Conservation (phyloP, 192 early-diverging fungal species). For the Rhizoclosmatium sp. region DNA sequence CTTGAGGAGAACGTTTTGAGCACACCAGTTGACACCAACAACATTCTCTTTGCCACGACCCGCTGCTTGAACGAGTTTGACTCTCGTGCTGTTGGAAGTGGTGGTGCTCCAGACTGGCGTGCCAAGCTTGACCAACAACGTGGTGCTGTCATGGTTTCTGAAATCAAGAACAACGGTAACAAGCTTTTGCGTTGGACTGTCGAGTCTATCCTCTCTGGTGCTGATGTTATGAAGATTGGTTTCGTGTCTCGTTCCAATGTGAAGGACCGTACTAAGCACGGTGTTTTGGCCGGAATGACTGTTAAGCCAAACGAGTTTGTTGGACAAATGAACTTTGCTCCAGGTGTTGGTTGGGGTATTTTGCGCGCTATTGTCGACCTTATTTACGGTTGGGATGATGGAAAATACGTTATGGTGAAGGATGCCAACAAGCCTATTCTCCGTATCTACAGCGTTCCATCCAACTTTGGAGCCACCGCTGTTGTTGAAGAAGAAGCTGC, state of each 20-base stretch:
- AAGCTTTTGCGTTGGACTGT: slow-evolving; percentile 96
- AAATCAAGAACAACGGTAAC: slow-evolving; percentile 97
- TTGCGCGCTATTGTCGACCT: slow-evolving; percentile 92
- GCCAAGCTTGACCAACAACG: slow-evolving; percentile 92
- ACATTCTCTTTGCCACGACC: slow-evolving; percentile 69
- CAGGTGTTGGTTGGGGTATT: slow-evolving; percentile 95
- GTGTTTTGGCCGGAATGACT: slow-evolving; percentile 80
- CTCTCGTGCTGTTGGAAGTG: slow-evolving; percentile 80
- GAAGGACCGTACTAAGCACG: slow-evolving; percentile 82
- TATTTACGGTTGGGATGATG: slow-evolving; percentile 82
- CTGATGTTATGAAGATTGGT: slow-evolving; percentile 90
- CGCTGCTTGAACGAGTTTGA: slow-evolving; percentile 95
- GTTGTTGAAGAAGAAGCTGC: neutral
- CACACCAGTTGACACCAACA: slow-evolving; percentile 31
- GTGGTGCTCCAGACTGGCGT: slow-evolving; percentile 92
- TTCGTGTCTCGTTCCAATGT: slow-evolving; percentile 77
- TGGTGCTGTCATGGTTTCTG: slow-evolving; percentile 95
- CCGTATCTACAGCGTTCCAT: slow-evolving; percentile 22
- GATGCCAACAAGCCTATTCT: slow-evolving; percentile 86
- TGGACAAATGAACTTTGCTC: slow-evolving; percentile 82
- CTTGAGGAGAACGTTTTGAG: slow-evolving; percentile 8
- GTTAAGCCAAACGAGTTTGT: slow-evolving; percentile 93
- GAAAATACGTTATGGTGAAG: slow-evolving; percentile 93
- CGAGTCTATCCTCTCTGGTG: slow-evolving; percentile 88
- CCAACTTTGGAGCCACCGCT: slow-evolving; percentile 9